These are phyloP conservation scores for Thielaviopsis populi DNA, from an alignment of 2,329 filamentous ascomycete genomes.

Conservation along the genomic window DNA sequence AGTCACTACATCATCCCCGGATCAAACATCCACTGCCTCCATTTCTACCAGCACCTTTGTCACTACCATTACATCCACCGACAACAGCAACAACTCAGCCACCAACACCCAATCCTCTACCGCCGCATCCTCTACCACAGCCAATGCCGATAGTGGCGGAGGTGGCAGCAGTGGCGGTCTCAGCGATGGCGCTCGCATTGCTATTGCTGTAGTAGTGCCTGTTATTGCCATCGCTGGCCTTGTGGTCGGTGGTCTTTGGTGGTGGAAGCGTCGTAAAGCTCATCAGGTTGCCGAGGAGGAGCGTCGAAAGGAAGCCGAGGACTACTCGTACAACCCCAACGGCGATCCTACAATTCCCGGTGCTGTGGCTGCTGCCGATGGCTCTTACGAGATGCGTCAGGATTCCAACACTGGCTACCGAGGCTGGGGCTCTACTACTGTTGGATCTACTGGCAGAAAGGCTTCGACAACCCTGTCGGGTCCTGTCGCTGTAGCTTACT, in stretches of 20 bases:
- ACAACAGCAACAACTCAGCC: background rate
- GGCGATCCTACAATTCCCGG: conserved; percentile 64
- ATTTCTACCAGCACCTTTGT: conserved; percentile 19
- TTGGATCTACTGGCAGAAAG: conserved; percentile 55
- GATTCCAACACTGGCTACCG: conserved; percentile 68
- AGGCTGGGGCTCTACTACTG: conserved; percentile 71
- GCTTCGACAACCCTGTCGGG: conserved; percentile 80
- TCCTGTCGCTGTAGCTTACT: conserved; percentile 49
- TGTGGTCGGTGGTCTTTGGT: conserved; percentile 59
- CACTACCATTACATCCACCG: conserved; percentile 20
- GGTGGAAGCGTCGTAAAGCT: conserved; percentile 81
- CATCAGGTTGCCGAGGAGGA: conserved; percentile 74
- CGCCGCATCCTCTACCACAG: conserved; percentile 22
- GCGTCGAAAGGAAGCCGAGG: conserved; percentile 87
- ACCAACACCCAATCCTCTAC: conserved; percentile 18
- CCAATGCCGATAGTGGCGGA: conserved; percentile 21
- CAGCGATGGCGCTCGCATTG: conserved; percentile 55
- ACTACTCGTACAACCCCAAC: conserved; percentile 97
- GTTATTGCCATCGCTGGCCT: conserved; percentile 76
- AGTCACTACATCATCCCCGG: conserved; percentile 10
- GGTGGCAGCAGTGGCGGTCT: conserved; percentile 31
- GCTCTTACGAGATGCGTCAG: conserved; percentile 61
- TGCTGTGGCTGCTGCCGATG: conserved; percentile 33
- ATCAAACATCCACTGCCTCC: conserved; percentile 15
- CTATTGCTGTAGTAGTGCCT: conserved; percentile 85